Evolutionary conservation across 2,329 filamentous ascomycete genomes (phyloP), one percentile per base, ranked within the genome.

Genomic region (Hypoxylon sp.): DNA sequence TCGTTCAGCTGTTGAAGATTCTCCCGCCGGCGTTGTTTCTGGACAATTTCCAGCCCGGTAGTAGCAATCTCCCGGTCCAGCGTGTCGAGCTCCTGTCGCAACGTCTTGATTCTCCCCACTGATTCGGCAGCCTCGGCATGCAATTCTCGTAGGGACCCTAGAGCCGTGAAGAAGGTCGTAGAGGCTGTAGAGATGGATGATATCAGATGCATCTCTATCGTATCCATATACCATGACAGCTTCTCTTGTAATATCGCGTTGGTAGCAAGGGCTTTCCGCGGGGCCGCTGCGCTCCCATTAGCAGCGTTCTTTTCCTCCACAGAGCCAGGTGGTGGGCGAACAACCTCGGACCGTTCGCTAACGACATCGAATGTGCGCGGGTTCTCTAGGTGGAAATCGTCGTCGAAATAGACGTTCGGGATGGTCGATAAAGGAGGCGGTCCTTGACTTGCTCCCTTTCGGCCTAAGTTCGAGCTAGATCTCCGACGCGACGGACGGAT

Each of bases 201-300:
- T 67, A 99, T 97, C 6, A 99, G 80, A 72, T 99, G 95, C 51
- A 99, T 92, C 73, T 99, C 95, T 18, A 99, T 92, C 0, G 95
- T 99, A 73, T 99, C 95, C 92, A 99, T 97, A 74, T 99, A 99
- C 95, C 95, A 99, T 0, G 95, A 98, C 10, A 99, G 80, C 75
- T 99, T 99, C 75, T 99, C 95, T 73, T 99, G 95, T 29, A 99
- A 75, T 56, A 99, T 99, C 0, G 95, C 95, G 75, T 99, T 99
- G 0, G 93, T 97, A 6, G 94, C 94, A 23, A 99, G 80, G 1
- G 91, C 90, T 73, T 97, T 98, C 58, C 94, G 85, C 7, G 90
- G 87, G 9, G 83, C 82, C 18, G 82, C 76, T 0, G 82, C 77
- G 47, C 78, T 79, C 4, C 85, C 87, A 72, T 88, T 90, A 3